A percentile compares a stretch with the other conserved stretches of the same genome.
Evolutionary conservation across 257 asterid genomes (phyloP).

Genomic region (Solanum arcanum): DNA sequence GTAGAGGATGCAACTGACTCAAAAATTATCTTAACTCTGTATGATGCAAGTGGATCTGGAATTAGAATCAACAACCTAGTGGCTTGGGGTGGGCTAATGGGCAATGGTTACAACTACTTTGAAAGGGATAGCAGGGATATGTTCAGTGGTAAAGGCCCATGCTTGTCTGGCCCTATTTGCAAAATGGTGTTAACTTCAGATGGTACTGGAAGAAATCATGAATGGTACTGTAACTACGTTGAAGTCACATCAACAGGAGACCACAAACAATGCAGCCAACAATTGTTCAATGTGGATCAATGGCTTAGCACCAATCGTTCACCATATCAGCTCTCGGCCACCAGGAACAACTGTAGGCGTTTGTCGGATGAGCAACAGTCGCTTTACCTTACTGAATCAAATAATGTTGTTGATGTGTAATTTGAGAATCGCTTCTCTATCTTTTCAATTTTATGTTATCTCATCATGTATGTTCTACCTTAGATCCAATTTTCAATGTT

Average conservation of each 20-base stretch:
- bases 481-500: no score
- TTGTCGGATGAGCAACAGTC: background rate
- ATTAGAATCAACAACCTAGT: constrained; percentile 37
- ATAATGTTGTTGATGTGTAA: background rate
- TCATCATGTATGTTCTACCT: no score
- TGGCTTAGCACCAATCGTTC: constrained; percentile 53
- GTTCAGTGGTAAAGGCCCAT: constrained; percentile 57
- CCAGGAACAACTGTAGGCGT: constrained; percentile 22
- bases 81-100: constrained; percentile 77
- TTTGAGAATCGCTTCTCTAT: background rate
- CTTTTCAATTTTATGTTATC: no score
- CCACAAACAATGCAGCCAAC: constrained; percentile 32
- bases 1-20: constrained; percentile 58
- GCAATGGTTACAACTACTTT: constrained; percentile 38
- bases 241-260: constrained; percentile 47
- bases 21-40: constrained; percentile 29
- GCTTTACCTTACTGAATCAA: background rate
- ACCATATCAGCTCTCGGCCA: constrained; percentile 45
- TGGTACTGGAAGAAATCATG: constrained; percentile 46
- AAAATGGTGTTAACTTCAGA: constrained; percentile 47
- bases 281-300: constrained; percentile 44
- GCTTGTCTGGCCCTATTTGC: constrained; percentile 44
- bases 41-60: constrained; percentile 30
- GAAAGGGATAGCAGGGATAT: constrained; percentile 61
- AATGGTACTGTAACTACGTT: constrained; percentile 54